Conservation (phyloP, 2,329 filamentous ascomycete genomes). For the Fusarium devonianum region DNA sequence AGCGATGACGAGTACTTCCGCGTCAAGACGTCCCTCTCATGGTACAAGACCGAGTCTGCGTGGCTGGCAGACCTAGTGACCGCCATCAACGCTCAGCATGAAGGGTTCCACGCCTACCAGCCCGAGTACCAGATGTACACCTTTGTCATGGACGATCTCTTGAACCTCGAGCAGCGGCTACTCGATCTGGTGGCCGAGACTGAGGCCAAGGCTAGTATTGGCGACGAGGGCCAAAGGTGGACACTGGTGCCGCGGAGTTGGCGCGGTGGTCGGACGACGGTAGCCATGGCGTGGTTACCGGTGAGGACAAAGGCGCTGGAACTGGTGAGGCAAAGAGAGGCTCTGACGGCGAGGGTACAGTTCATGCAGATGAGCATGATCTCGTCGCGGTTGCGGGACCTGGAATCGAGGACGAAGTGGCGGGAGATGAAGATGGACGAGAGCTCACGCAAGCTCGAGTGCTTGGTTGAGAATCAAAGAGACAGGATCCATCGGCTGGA, state of each 20-base stretch:
- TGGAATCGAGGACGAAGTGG: constrained; percentile 45
- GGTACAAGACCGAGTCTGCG: constrained; percentile 58
- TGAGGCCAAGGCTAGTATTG: constrained; percentile 43
- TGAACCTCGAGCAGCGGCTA: constrained; percentile 53
- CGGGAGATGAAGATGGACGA: constrained; percentile 43
- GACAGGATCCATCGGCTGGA: constrained; percentile 37
- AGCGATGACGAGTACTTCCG: constrained; percentile 57
- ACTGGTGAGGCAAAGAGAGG: constrained; percentile 55
- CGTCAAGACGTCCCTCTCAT: constrained; percentile 55
- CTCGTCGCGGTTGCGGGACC: constrained; percentile 50
- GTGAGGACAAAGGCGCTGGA: constrained; percentile 55
- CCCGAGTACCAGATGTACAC: constrained; percentile 56
- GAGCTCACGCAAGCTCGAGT: constrained; percentile 37
- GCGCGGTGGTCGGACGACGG: constrained; percentile 47
- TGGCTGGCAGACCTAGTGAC: constrained; percentile 54
- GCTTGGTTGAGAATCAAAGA: constrained; percentile 36
- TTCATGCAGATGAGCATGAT: constrained; percentile 60
- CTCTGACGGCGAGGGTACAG: constrained; percentile 53
- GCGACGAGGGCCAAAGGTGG: constrained; percentile 44
- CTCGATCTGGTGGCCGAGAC: constrained; percentile 55
- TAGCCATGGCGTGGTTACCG: constrained; percentile 55
- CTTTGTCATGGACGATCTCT: constrained; percentile 56
- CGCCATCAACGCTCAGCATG: constrained; percentile 40
- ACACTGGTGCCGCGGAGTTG: constrained; percentile 48
- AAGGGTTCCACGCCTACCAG: constrained; percentile 35